Evolutionary conservation across 768 basidiomycete genomes (phyloP).

Genomic region (Chalciporus piperatus): DNA sequence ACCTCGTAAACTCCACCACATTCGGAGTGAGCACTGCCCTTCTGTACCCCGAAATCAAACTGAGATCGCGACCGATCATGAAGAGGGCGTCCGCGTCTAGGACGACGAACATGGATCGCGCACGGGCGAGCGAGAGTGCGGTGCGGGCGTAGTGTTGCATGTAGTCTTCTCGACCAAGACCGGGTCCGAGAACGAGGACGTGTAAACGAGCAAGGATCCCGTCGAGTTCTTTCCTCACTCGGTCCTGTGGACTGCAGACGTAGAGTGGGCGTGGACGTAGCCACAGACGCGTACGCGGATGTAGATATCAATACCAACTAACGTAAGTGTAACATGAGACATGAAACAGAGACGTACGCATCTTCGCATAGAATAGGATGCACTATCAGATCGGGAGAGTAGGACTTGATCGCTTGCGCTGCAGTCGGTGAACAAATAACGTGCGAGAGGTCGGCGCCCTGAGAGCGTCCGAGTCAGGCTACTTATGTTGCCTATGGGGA

Average conservation of each 20-base stretch:
- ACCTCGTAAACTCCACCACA: conserved; percentile 84
- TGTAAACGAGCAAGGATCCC: conserved; percentile 84
- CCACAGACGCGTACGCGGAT: too few species aligned
- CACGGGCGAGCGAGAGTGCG: conserved; percentile 72
- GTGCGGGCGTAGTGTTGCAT: conserved; percentile 83
- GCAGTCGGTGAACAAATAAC: conserved; percentile 95
- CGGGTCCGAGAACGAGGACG: conserved; percentile 90
- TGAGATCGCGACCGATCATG: conserved; percentile 73
- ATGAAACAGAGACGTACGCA: conserved; percentile 41
- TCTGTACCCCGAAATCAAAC: conserved; percentile 78
- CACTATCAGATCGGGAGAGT: conserved; percentile 95
- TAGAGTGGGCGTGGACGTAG: too few species aligned
- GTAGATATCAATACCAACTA: neutral
- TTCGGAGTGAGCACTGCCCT: conserved; percentile 92
- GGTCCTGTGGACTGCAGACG: conserved; percentile 43
- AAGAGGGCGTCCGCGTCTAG: conserved; percentile 93
- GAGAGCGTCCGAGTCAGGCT: neutral
- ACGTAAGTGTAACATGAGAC: neutral
- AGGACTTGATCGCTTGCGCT: conserved; percentile 91
- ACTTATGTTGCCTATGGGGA: neutral
- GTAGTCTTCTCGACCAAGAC: conserved; percentile 85
- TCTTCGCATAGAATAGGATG: conserved; percentile 84
- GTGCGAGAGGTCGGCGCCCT: conserved; percentile 95
- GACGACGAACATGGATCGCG: conserved; percentile 81
- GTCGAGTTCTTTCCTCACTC: conserved; percentile 51